Percentiles rank a stretch among this genome's conserved stretches.
These are phyloP conservation scores for Chenopodium formosanum DNA, from an alignment of 148 eudicot genomes.

Conservation along the genomic window DNA sequence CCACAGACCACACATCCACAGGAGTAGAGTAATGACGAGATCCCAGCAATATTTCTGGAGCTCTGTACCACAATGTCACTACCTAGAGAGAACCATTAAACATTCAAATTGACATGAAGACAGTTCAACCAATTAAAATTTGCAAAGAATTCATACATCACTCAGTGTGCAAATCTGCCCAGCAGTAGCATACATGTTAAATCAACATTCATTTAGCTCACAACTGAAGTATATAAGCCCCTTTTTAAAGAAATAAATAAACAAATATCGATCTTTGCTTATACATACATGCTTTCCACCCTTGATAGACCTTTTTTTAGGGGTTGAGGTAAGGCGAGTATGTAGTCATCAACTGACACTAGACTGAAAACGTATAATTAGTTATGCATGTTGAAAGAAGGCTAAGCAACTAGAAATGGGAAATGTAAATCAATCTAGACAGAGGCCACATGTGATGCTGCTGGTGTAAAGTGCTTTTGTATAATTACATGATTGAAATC, in stretches of 20 bases:
- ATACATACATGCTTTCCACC: not conserved
- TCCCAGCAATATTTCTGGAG: conserved; percentile 96
- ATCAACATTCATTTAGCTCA: not conserved
- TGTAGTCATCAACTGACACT: not conserved
- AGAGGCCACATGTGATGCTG: not conserved
- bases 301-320: not conserved
- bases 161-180: not conserved
- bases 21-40: conserved; percentile 94
- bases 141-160: not conserved
- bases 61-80: conserved; percentile 97
- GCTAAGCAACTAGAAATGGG: not conserved
- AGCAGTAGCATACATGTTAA: conserved; percentile 1
- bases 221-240: not conserved
- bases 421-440: not conserved
- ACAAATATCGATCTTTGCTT: not conserved
- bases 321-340: not conserved
- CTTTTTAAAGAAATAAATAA: not conserved
- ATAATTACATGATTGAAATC: no score
- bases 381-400: not conserved
- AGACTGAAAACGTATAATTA: not conserved
- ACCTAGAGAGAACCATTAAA: conserved; percentile 49
- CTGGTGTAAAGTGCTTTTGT: not conserved
- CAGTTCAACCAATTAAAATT: conserved; percentile 12
- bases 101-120: not conserved
- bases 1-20: conserved; percentile 97